Evolutionary conservation across 2,329 filamentous ascomycete genomes (phyloP).

Genomic region (Cyanodermella asteris): DNA sequence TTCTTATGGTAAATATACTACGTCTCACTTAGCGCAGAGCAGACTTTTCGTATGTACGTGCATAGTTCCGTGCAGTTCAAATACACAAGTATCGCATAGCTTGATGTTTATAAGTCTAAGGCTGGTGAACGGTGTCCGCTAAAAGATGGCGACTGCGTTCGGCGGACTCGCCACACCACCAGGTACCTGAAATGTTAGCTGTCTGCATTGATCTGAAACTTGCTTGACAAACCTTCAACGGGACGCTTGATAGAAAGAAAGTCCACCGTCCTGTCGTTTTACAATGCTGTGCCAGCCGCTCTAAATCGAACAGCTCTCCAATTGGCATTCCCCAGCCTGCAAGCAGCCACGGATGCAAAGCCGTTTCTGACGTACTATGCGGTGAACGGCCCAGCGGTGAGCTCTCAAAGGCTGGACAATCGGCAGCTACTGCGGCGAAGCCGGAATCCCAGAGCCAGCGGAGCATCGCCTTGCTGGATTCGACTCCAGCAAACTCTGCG

Average conservation of each 20-base stretch:
- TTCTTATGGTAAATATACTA: too few relatives aligned
- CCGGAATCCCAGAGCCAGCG: slow-evolving; percentile 36
- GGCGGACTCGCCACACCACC: slow-evolving; percentile 25
- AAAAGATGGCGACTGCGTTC: slow-evolving; percentile 24
- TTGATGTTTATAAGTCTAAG: too few relatives aligned
- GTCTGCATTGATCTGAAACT: slow-evolving; percentile 8
- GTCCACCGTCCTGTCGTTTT: slow-evolving; percentile 15
- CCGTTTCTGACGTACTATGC: slow-evolving; percentile 2
- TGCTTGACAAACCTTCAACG: slow-evolving; percentile 19
- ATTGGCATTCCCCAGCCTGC: slow-evolving; percentile 28
- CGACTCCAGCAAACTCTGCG: slow-evolving; percentile 21
- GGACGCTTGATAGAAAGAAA: slow-evolving; percentile 28
- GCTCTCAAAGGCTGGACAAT: slow-evolving; percentile 30
- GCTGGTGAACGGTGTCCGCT: too few relatives aligned
- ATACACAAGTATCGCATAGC: too few relatives aligned
- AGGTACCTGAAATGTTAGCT: slow-evolving; percentile 19
- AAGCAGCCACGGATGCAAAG: slow-evolving; percentile 21
- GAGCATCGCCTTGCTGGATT: slow-evolving; percentile 26
- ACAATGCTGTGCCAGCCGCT: slow-evolving; percentile 18
- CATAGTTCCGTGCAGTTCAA: too few relatives aligned
- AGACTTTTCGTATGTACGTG: too few relatives aligned
- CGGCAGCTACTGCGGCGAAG: slow-evolving; percentile 35
- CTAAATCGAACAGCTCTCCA: slow-evolving; percentile 24
- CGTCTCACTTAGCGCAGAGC: too few relatives aligned
- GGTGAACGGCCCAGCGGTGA: slow-evolving; percentile 1